phyloP scores from a whole-genome alignment of 108 stramenopile genomes.

The Pseudonitzschia multistriata region DNA sequence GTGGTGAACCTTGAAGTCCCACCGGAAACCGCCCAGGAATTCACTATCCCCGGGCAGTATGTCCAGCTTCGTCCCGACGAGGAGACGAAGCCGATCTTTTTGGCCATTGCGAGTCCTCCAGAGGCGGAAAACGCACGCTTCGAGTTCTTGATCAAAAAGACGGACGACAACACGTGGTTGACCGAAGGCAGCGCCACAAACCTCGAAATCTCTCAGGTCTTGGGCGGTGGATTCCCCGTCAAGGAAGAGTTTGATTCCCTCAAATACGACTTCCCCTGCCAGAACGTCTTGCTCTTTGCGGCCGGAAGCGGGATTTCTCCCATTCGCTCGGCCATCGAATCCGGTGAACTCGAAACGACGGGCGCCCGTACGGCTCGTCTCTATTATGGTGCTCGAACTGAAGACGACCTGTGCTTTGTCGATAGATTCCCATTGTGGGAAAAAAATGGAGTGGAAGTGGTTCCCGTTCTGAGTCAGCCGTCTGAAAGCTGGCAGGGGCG shows the following conservation, averaged over 20 bases:
- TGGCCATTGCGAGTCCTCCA: constrained; percentile 82
- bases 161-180: constrained; percentile 79
- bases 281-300: constrained; percentile 84
- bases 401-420: constrained; percentile 78
- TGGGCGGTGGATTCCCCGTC: constrained; percentile 87
- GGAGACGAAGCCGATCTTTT: constrained; percentile 69
- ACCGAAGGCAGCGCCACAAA: constrained; percentile 41
- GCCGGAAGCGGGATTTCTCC: constrained; percentile 90
- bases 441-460: constrained; percentile 71
- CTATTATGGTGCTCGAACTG: constrained; percentile 82
- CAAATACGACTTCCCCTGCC: constrained; percentile 92
- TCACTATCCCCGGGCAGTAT: constrained; percentile 78
- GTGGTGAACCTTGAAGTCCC: constrained; percentile 49
- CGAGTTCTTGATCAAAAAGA: constrained; percentile 89
- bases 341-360: constrained; percentile 56
- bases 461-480: constrained; percentile 79
- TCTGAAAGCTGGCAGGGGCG: constrained; percentile 65
- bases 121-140: constrained; percentile 51
- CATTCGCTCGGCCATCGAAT: constrained; percentile 90
- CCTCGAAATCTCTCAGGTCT: constrained; percentile 77
- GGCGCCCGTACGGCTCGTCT: constrained; percentile 74
- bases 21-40: constrained; percentile 55
- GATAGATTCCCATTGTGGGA: constrained; percentile 85
- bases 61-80: constrained; percentile 66
- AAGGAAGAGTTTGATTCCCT: constrained; percentile 78